A percentile compares a stretch with the other conserved stretches of the same genome.
Evolutionary conservation across 2,329 filamentous ascomycete genomes (phyloP).

Genomic region (Fusarium sp.): DNA sequence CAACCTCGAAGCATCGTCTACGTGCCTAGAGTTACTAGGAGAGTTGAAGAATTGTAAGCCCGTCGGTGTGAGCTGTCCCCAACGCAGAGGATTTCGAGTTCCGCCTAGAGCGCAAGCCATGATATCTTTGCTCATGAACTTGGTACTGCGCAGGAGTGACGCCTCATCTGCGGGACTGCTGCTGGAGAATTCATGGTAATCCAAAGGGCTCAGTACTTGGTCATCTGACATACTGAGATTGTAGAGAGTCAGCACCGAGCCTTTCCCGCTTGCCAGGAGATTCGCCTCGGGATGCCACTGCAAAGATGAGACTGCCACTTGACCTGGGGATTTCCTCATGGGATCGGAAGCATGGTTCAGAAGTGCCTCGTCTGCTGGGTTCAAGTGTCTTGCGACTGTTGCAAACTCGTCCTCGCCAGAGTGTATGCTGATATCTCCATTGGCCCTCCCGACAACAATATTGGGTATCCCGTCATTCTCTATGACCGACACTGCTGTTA

Average conservation of each 20-base stretch:
- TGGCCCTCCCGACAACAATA: slow-evolving; percentile 62
- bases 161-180: slow-evolving; percentile 32
- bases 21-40: slow-evolving; percentile 46
- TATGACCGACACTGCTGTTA: slow-evolving; percentile 60
- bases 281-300: slow-evolving; percentile 49
- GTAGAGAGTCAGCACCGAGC: slow-evolving; percentile 48
- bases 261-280: slow-evolving; percentile 49
- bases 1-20: slow-evolving; percentile 28
- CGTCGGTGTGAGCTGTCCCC: slow-evolving; percentile 59
- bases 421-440: slow-evolving; percentile 60
- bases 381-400: slow-evolving; percentile 43
- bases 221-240: slow-evolving; percentile 36
- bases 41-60: slow-evolving; percentile 55
- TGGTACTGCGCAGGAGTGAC: slow-evolving; percentile 51
- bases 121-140: slow-evolving; percentile 59
- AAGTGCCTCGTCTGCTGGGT: slow-evolving; percentile 16
- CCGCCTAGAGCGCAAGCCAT: slow-evolving; percentile 61
- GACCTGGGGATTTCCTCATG: slow-evolving; percentile 46
- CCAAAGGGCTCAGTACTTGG: slow-evolving; percentile 29
- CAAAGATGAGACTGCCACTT: slow-evolving; percentile 49
- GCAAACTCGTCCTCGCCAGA: slow-evolving; percentile 51
- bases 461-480: slow-evolving; percentile 49
- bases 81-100: slow-evolving; percentile 57
- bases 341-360: slow-evolving; percentile 23
- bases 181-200: slow-evolving; percentile 45